phyloP scores from a whole-genome alignment of 1,139 yeast species.

The Arxiozyma heterogenica region DNA sequence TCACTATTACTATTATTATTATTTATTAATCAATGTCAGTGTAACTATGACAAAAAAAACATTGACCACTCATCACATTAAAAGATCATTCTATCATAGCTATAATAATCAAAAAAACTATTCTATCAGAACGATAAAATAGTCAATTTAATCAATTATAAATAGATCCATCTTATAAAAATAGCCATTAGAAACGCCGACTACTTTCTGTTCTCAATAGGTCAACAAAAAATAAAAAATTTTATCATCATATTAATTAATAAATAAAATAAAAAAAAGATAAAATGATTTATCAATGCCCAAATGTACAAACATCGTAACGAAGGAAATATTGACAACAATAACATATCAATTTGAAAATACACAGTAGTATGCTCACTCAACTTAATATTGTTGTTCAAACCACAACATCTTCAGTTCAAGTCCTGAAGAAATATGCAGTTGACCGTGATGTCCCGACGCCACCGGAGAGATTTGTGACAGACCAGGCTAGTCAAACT shows the following conservation, averaged over 20 bases:
- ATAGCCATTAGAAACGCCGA: constrained; percentile 13
- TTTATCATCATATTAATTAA: constrained; percentile 21
- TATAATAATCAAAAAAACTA: constrained; percentile 2
- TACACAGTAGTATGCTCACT: not conserved
- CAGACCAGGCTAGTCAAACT: no score
- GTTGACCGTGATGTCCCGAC: no score
- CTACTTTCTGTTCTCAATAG: constrained; percentile 29
- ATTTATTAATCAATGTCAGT: constrained; percentile 22
- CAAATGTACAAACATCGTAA: not conserved
- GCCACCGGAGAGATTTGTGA: no score
- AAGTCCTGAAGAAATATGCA: not conserved
- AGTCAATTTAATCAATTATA: constrained; percentile 3
- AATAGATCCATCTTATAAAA: constrained; percentile 13
- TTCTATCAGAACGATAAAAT: constrained; percentile 13
- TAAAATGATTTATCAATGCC: not conserved
- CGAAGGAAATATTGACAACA: not conserved
- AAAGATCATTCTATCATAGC: constrained; percentile 15
- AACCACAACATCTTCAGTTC: not conserved
- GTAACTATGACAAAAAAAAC: constrained; percentile 32
- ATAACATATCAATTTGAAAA: no score
- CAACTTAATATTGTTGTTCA: not conserved
- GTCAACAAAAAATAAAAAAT: constrained; percentile 23
- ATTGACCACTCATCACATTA: constrained; percentile 33
- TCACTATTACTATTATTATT: no score
- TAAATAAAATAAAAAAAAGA: not conserved